Evolutionary conservation across 1,284 basidiomycete genomes (phyloP).

Genomic region (Pseudozyma thailandica): DNA sequence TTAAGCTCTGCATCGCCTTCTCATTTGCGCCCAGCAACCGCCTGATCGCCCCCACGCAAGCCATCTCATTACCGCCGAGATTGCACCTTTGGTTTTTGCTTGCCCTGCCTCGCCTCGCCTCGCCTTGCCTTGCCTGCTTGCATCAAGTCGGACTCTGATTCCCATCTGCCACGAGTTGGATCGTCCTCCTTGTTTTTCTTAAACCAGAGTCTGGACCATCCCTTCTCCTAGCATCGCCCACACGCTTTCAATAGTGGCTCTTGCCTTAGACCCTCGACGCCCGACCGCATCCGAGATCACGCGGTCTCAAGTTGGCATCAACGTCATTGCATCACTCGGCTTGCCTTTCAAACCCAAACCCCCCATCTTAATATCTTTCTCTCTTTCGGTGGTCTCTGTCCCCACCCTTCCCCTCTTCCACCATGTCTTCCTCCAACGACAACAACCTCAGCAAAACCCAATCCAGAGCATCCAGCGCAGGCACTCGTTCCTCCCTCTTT

Average conservation of each 20-base stretch:
- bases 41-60: too few relatives aligned
- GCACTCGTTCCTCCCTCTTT: constrained; percentile 38
- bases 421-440: constrained; percentile 26
- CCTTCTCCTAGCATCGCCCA: neutral
- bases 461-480: constrained; percentile 40
- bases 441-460: constrained; percentile 23
- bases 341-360: constrained; percentile 1
- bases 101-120: neutral
- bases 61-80: too few relatives aligned
- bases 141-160: neutral
- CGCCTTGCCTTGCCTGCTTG: neutral
- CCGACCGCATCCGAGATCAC: constrained; percentile 1
- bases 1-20: neutral
- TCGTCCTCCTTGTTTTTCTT: neutral
- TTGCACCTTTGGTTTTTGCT: neutral
- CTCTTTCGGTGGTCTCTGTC: neutral
- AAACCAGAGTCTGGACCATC: neutral
- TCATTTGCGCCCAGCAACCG: neutral
- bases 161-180: neutral
- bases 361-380: neutral
- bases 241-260: neutral
- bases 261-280: constrained; percentile 4
- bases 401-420: constrained; percentile 1
- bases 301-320: neutral
- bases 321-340: neutral